A percentile compares a stretch with the other conserved stretches of the same genome.
Evolutionary conservation across 106 monocot genomes (phyloP).

Genomic region (Xerophyta viscosa): DNA sequence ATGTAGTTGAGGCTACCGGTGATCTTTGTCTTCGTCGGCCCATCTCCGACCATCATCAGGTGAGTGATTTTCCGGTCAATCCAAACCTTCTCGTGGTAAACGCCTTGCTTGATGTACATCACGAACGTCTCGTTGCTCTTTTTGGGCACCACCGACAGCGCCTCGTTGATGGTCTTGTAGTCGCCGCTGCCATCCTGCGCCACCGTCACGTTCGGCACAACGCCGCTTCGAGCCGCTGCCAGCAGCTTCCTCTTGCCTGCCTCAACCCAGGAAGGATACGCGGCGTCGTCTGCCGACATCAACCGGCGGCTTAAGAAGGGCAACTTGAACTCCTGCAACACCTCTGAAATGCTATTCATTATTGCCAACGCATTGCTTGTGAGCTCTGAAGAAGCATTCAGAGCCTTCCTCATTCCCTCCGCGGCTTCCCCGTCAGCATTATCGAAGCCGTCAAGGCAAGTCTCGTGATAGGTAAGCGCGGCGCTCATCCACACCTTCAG

Average conservation of each 20-base stretch:
- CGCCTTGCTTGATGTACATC: slow-evolving; percentile 39
- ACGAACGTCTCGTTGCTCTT: slow-evolving; percentile 27
- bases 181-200: slow-evolving; percentile 53
- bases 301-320: slow-evolving; percentile 24
- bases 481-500: slow-evolving; percentile 37
- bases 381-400: slow-evolving; percentile 25
- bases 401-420: slow-evolving; percentile 19
- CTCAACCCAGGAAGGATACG: slow-evolving; percentile 22
- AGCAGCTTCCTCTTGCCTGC: slow-evolving; percentile 17
- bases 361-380: slow-evolving; percentile 36
- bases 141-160: slow-evolving; percentile 18
- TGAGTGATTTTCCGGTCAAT: slow-evolving; percentile 22
- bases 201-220: slow-evolving; percentile 25
- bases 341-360: slow-evolving; percentile 8
- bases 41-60: slow-evolving; percentile 53
- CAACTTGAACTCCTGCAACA: slow-evolving; percentile 17
- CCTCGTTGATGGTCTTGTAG: slow-evolving; percentile 28
- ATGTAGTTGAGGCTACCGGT: slow-evolving; percentile 45
- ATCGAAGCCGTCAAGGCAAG: slow-evolving; percentile 40
- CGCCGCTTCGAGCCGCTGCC: neutral
- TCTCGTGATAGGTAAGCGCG: slow-evolving; percentile 26
- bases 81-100: slow-evolving; percentile 40
- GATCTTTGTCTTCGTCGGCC: slow-evolving; percentile 36
- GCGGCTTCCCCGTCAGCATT: slow-evolving; percentile 15
- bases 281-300: slow-evolving; percentile 5